Evolutionary conservation across 2,329 filamentous ascomycete genomes (phyloP), one percentile per base, ranked within the genome.

Genomic region (Sarocladium kiliense): DNA sequence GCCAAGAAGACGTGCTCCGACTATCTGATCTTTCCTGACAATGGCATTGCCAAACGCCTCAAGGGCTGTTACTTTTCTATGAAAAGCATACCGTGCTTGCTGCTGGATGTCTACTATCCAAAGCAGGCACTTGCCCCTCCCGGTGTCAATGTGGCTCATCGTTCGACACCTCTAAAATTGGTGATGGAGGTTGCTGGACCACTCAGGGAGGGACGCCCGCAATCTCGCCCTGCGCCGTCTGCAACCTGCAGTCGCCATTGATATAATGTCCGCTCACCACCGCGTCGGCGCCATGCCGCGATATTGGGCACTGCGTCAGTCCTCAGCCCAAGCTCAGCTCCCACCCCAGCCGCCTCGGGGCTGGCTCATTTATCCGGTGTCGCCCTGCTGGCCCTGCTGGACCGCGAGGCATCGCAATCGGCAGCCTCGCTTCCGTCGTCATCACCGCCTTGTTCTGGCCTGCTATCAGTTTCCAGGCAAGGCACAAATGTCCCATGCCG

Each of bases 191-290:
- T 19, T 19, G 18, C 6, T 44, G 21, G 19, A 6, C 41, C 14
- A 44, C n/a, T 23, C 18, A 12, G 14, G 3, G 44, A 27, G 25
- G 44, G 27, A 23, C 25, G 44, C 23, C 23, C 44, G 44, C 44
- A n/a, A 27, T 18, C 6, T 18, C 36, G 14, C 9, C 18, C 7
- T 47, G 44, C 44, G 10, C 23, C 44, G 14, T 30, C 18, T 18
- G 44, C 25, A 47, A 12, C 3, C 25, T 23, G 44, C 21, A 47
- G 23, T 18, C 18, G 3, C 25, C 11, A 11, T 7, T 23, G 25
- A 47, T 47, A 47, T 27, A 47, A 47, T 47, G 44, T 30, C 44
- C 44, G 44, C 44, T 47, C 44, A 47, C 25, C 44, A 47, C 11
- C 25, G 7, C 14, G 25, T 23, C 21, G 44, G 44, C 11, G 19